These are phyloP conservation scores for Toxicodendron radicans DNA, from an alignment of 345 rosid genomes.

Conservation along the genomic window DNA sequence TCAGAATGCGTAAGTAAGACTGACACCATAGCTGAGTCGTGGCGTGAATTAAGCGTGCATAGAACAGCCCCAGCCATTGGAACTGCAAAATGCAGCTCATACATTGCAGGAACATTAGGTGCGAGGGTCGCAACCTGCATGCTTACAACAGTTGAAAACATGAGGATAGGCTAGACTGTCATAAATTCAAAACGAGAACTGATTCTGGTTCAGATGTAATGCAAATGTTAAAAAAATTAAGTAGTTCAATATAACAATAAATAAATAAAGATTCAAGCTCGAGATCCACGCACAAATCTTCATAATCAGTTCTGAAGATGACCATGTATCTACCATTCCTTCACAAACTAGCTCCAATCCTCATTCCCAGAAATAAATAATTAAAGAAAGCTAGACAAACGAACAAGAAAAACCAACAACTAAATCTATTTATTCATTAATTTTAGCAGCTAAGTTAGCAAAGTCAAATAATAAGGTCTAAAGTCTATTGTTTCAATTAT, in stretches of 20 bases:
- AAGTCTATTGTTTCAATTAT: not conserved
- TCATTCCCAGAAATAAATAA: not conserved
- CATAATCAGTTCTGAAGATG: not conserved
- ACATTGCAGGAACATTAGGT: slow-evolving; percentile 75
- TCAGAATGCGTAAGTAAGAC: slow-evolving; percentile 56
- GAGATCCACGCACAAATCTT: not conserved
- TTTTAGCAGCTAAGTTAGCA: not conserved
- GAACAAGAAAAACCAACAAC: not conserved
- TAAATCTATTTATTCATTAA: not conserved
- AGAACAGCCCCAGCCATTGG: slow-evolving; percentile 82
- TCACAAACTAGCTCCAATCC: not conserved
- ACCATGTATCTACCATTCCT: not conserved
- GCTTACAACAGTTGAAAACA: not conserved
- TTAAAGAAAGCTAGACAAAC: not conserved
- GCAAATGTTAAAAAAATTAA: not conserved
- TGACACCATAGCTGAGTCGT: slow-evolving; percentile 54
- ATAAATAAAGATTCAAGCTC: not conserved
- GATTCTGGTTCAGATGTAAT: not conserved
- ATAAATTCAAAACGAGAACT: not conserved
- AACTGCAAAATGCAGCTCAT: slow-evolving; percentile 81
- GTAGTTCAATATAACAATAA: not conserved
- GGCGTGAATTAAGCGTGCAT: slow-evolving; percentile 67
- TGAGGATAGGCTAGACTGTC: not conserved
- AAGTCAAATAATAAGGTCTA: not conserved
- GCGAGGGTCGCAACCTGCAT: slow-evolving; percentile 62